These are phyloP conservation scores for Sphagnum fallax DNA, from an alignment of 228 moss, liverwort and hornwort species.

Conservation along the genomic window DNA sequence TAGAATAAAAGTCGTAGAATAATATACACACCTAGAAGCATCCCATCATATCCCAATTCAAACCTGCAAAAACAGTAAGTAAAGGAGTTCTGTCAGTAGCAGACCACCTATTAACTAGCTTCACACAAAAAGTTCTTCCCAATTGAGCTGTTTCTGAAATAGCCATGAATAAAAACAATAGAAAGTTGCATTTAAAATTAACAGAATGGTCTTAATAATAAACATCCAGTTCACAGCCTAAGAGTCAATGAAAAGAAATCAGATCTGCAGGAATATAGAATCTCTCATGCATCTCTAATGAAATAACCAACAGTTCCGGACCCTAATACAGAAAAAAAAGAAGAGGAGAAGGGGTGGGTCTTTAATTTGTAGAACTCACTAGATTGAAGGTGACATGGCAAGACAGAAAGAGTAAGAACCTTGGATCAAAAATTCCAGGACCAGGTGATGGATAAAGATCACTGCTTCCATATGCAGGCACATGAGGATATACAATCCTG, in stretches of 20 bases:
- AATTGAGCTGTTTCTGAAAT: not conserved
- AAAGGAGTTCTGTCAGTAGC: too few relatives aligned
- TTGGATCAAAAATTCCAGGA: conserved; percentile 67
- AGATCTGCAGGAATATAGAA: not conserved
- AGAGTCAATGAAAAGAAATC: not conserved
- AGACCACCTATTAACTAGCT: not conserved
- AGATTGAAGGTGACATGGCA: not conserved
- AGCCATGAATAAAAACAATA: not conserved
- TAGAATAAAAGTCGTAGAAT: too few relatives aligned
- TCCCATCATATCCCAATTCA: conserved; percentile 40
- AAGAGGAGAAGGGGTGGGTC: too few relatives aligned
- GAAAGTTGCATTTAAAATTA: too few relatives aligned
- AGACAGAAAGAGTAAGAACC: not conserved
- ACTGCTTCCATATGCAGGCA: conserved; percentile 59
- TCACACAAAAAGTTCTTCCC: not conserved
- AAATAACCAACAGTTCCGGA: not conserved
- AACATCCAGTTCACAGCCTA: not conserved
- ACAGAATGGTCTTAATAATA: too few relatives aligned
- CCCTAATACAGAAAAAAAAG: not conserved
- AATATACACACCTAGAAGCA: conserved; percentile 47
- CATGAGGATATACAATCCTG: conserved; percentile 44
- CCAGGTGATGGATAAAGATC: conserved; percentile 75
- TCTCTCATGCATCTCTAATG: not conserved
- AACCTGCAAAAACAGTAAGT: conserved; percentile 19
- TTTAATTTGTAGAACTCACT: too few relatives aligned